phyloP scores from a whole-genome alignment of 495 filamentous ascomycete genomes.

The Aspergillus ostianus region DNA sequence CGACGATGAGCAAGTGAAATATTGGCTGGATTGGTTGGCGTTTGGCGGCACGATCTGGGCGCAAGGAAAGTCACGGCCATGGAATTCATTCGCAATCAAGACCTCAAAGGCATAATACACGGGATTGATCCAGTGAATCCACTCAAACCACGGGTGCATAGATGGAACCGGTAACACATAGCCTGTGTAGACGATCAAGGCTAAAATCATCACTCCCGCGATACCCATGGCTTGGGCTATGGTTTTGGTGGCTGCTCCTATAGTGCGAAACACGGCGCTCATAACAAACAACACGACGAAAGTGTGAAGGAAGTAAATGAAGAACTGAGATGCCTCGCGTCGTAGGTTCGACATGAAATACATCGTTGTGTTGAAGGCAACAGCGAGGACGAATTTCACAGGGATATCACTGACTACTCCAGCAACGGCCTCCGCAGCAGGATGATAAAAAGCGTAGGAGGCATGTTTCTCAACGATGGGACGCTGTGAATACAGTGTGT shows the following conservation, averaged over 20 bases:
- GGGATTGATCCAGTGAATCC: conserved; percentile 46
- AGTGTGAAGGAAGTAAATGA: conserved; percentile 54
- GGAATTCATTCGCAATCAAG: conserved; percentile 58
- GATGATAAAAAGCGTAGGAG: conserved; percentile 59
- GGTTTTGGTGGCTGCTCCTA: conserved; percentile 44
- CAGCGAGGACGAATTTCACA: conserved; percentile 41
- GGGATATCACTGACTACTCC: conserved; percentile 55
- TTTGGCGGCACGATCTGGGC: conserved; percentile 46
- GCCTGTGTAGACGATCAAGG: conserved; percentile 44
- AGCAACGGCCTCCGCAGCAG: conserved; percentile 53
- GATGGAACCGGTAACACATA: conserved; percentile 41
- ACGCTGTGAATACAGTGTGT: conserved; percentile 51
- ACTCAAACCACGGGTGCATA: conserved; percentile 49
- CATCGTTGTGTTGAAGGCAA: conserved; percentile 48
- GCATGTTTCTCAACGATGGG: conserved; percentile 61
- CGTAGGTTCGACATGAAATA: conserved; percentile 55
- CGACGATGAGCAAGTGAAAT: conserved; percentile 45
- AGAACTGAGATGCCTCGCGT: conserved; percentile 47
- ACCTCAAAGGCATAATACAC: conserved; percentile 44
- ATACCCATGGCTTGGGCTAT: conserved; percentile 46
- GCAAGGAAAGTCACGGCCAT: conserved; percentile 47
- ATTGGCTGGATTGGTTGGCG: conserved; percentile 35
- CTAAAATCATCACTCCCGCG: conserved; percentile 42
- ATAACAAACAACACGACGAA: conserved; percentile 55
- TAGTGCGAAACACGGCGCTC: conserved; percentile 44